A percentile compares a stretch with the other conserved stretches of the same genome.
Evolutionary conservation across 2,329 filamentous ascomycete genomes (phyloP).

Genomic region (Pseudomassariella vexata): DNA sequence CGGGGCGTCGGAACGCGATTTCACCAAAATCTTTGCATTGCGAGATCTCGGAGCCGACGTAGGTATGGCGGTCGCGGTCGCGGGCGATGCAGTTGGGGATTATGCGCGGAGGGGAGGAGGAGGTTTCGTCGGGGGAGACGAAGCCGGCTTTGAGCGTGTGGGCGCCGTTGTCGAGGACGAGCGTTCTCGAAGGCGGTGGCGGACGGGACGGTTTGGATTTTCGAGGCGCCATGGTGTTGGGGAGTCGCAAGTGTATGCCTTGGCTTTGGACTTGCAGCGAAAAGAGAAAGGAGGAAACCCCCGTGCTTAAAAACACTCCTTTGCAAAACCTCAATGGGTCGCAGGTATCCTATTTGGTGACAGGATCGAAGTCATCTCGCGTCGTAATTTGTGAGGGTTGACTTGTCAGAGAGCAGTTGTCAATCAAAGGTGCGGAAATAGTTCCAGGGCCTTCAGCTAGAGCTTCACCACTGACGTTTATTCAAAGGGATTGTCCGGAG

Average conservation of each 20-base stretch:
- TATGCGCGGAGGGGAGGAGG: conserved; percentile 55
- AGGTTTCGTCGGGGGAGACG: conserved; percentile 39
- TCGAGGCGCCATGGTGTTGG: conserved; percentile 20
- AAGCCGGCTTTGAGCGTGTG: conserved; percentile 89
- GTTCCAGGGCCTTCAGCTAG: no score
- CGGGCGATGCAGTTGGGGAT: conserved; percentile 88
- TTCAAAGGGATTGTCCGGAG: no score
- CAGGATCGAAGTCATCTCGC: not conserved
- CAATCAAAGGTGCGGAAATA: no score
- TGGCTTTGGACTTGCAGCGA: no score
- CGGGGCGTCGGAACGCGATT: conserved; percentile 76
- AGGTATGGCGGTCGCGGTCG: conserved; percentile 71
- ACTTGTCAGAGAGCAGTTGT: no score
- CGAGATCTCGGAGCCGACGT: conserved; percentile 73
- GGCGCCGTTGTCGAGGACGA: conserved; percentile 91
- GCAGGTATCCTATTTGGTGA: no score
- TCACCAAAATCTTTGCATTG: conserved; percentile 86
- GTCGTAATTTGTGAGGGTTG: no score
- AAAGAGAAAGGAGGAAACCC: no score
- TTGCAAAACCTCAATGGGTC: no score
- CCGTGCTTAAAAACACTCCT: no score
- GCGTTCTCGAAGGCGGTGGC: conserved; percentile 57
- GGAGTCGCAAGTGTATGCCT: no score
- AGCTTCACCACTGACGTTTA: no score
- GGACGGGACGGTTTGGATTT: conserved; percentile 49